Base-by-base conservation (phyloP, 768 basidiomycete species). In the Aureoboletus auriporus region DNA sequence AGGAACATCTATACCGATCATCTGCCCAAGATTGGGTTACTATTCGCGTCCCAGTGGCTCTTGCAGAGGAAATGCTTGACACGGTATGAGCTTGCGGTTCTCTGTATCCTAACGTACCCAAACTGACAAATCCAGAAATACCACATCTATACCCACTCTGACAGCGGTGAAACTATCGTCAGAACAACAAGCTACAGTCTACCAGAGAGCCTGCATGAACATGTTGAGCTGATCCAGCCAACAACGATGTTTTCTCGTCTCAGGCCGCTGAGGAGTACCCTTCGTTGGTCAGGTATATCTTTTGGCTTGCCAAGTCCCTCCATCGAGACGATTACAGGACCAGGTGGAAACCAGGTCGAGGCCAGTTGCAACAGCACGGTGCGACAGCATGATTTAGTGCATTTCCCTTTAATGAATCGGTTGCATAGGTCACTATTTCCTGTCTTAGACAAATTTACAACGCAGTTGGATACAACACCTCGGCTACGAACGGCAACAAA, bases 141-240 rank as follows among this genome's bases (percentile, higher is more conserved):
- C 57, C 68, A 79, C 47, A 61, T 83, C 35, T 89, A 80, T 75
- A 69, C 75, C 44, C 79, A 87, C 59, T 61, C 63, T 9, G 66
- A 68, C 17, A 75, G 69, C 43, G 82, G 78, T 4, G 78, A 82
- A 26, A 62, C 71, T 12, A 61, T 86, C 34, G 68, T 86, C 50
- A 78, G 87, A 44, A 84, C 87, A n/a, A 82, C 79, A 5, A 71
- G 70, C 49, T 89, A 86, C 68, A 82, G 79, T 56, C 74, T 89
- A 14, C 86, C 86, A 0, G 71, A 71, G 42, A 51, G 75, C 46
- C 63, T 88, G 40, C 74, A 82, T 55, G 66, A 70, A 3, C 83
- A 87, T 56, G 61, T 88, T 46, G 83, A 86, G 31, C 64, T 87
- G 26, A 69, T 89, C 26, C 84, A 87, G 51, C 86, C 86, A 0